Conservation (phyloP, 2,329 filamentous ascomycete genomes). For the Diaporthe citrichinensis region DNA sequence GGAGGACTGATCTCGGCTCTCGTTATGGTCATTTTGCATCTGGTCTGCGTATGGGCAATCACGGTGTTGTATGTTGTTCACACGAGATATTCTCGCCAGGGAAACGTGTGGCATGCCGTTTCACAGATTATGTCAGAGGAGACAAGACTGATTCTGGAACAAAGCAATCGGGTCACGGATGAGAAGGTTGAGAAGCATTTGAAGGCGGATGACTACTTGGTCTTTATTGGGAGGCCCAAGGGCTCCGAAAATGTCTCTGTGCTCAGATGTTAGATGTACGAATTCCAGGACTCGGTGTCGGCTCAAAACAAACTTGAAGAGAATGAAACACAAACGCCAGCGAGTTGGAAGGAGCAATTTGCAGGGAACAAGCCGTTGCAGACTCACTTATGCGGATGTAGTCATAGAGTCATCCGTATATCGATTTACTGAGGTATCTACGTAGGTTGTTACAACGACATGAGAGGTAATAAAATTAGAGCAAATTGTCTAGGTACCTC, state of each 20-base stretch:
- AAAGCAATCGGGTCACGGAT: neutral
- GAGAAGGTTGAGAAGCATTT: neutral
- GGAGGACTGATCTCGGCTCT: neutral
- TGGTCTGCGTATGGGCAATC: neutral
- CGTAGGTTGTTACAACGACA: no score
- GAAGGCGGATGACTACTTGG: neutral
- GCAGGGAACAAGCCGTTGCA: neutral
- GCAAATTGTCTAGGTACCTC: neutral
- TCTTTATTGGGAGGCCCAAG: neutral
- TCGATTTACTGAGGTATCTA: neutral
- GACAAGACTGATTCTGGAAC: neutral
- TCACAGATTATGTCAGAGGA: constrained; percentile 1
- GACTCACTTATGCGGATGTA: neutral
- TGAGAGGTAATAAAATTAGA: neutral
- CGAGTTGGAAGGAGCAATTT: neutral
- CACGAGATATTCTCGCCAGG: neutral
- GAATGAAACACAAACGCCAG: neutral
- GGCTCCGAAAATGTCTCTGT: neutral
- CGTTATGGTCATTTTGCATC: neutral
- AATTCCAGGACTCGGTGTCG: accelerated
- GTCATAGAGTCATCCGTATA: neutral
- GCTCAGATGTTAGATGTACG: neutral
- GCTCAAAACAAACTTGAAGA: neutral
- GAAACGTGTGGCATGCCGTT: neutral
- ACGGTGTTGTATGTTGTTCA: neutral